Base-by-base conservation (phyloP, 192 early-diverging fungal genomes). In the Rhizophagus sp. region DNA sequence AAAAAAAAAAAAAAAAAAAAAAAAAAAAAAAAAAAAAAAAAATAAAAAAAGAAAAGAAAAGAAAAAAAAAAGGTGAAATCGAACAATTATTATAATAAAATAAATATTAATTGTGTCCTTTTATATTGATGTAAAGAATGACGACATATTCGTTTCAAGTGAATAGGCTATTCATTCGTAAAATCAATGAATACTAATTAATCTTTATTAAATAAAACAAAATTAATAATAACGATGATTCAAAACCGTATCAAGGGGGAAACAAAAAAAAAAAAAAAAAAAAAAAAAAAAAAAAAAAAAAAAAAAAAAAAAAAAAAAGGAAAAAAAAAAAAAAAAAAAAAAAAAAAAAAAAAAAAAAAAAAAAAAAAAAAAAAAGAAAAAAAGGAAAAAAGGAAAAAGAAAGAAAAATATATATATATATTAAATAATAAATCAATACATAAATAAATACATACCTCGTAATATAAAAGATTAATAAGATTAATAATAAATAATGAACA, bases 101-200 rank as follows among this genome's bases (percentile, higher is more conserved):
- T 10, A 57, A 57, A 19, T 57, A 57, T 57, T 57, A 44, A 44
- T 44, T 44, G 41, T 44, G 50, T 57, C 17, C 50, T 17, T 57
- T 52, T 57, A 44, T 44, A 44, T 44, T 44, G 9, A 9, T 57
- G 17, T 57, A 19, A 57, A 57, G 50, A 57, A 57, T 57, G 17
- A 57, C 50, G 50, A 57, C 50, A 57, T 17, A 57, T 57, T 44
- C 41, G 41, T 44, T 44, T 44, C 41, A 44, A 44, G 41, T 44
- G 41, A 44, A 44, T 44, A 44, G 10, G 10, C 1, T 19, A 57
- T 17, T 57, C 4, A 57, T 57, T 57, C 50, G 17, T 19, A 19
- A 57, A 57, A 57, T 57, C 50, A 57, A 57, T 57, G 50, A 57
- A 57, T 57, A 57, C 50, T 57, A 57, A 57, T 57, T 57, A 57